These are phyloP conservation scores for Podila clonocystis DNA, from an alignment of 192 early-diverging fungal genomes.

Conservation along the genomic window DNA sequence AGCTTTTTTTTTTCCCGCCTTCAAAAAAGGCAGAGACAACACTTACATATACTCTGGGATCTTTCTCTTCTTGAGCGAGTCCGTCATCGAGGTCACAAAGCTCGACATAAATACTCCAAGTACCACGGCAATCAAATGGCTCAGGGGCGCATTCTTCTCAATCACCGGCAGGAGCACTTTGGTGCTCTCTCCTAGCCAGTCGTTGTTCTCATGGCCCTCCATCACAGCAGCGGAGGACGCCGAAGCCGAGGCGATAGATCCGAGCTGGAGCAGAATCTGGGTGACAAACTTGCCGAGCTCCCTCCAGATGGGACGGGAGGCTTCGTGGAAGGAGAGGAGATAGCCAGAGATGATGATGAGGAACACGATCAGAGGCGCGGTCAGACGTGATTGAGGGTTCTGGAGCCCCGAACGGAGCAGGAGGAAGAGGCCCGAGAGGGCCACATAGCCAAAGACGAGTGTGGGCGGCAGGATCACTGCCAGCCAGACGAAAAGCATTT, in stretches of 20 bases:
- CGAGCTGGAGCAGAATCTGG: constrained; percentile 29
- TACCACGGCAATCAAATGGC: constrained; percentile 31
- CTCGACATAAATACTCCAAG: constrained; percentile 50
- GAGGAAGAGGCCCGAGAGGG: constrained; percentile 39
- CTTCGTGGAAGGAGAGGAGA: constrained; percentile 40
- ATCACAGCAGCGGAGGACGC: neutral
- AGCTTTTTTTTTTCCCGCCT: neutral
- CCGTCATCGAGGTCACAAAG: constrained; percentile 38
- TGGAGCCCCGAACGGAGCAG: constrained; percentile 39
- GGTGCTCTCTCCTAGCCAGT: constrained; percentile 33
- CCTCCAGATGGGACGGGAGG: constrained; percentile 37
- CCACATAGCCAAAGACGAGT: constrained; percentile 44
- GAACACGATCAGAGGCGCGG: constrained; percentile 9
- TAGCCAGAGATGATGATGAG: constrained; percentile 40
- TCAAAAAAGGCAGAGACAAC: neutral
- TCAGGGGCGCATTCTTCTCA: constrained; percentile 36
- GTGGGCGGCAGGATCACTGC: constrained; percentile 38
- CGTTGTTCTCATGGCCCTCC: neutral
- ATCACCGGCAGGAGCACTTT: constrained; percentile 29
- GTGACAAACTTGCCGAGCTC: constrained; percentile 24
- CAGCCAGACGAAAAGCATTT: constrained; percentile 45
- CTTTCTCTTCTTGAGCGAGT: constrained; percentile 45
- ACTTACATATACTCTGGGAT: constrained; percentile 47
- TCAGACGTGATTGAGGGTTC: constrained; percentile 33
- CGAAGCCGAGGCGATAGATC: constrained; percentile 16